Evolutionary conservation across 257 asterid species (phyloP).

Genomic region (Eucommia ulmoides): DNA sequence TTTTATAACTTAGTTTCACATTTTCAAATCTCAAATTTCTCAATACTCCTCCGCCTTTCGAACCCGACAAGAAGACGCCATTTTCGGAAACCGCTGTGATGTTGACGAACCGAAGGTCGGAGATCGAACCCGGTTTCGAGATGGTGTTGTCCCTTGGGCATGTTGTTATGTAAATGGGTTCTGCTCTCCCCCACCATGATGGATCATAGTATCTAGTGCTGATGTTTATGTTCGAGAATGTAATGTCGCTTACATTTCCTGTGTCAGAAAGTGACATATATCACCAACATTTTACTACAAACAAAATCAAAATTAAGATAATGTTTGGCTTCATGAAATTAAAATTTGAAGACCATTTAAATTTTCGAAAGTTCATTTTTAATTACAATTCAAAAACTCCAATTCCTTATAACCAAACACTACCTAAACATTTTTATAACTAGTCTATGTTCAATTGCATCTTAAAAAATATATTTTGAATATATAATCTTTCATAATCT

Average conservation of each 20-base stretch:
- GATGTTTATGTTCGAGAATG: conserved; percentile 77
- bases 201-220: conserved; percentile 79
- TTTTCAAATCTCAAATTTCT: conserved; percentile 51
- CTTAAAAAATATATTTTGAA: no score
- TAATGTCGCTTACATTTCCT: conserved; percentile 72
- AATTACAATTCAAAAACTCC: no score
- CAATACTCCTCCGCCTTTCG: conserved; percentile 55
- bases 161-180: conserved; percentile 72
- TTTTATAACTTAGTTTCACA: conserved; percentile 50
- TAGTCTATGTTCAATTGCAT: no score
- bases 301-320: no score
- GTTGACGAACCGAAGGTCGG: conserved; percentile 60
- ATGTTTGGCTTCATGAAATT: no score
- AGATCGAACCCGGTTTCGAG: conserved; percentile 57
- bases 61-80: conserved; percentile 77
- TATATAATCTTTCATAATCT: no score
- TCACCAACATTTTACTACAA: no score
- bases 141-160: conserved; percentile 52
- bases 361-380: no score
- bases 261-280: no score
- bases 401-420: no score
- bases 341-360: no score
- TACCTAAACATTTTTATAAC: no score
- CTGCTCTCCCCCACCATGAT: conserved; percentile 98
- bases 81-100: conserved; percentile 74